phyloP scores from a whole-genome alignment of 306 rosid genomes.

The Luffa acutangula region DNA sequence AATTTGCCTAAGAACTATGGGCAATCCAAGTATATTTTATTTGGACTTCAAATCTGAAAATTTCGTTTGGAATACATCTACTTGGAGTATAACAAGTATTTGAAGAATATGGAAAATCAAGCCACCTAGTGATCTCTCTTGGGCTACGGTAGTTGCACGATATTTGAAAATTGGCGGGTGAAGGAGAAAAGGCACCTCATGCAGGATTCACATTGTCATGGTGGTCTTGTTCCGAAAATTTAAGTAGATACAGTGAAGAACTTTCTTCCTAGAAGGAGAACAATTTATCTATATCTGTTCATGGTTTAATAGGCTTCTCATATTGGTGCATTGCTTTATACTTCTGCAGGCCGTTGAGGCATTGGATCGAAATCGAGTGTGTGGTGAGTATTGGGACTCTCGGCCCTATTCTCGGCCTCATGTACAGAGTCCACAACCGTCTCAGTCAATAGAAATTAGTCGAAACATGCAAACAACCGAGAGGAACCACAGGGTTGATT shows the following conservation, averaged over 20 bases:
- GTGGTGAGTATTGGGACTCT: conserved; percentile 88
- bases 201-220: neutral
- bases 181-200: neutral
- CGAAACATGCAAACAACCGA: conserved; percentile 10
- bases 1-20: neutral
- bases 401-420: conserved; percentile 93
- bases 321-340: neutral
- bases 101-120: neutral
- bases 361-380: conserved; percentile 63
- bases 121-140: neutral
- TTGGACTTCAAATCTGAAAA: neutral
- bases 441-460: conserved; percentile 25
- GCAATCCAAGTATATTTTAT: neutral
- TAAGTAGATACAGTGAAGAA: neutral
- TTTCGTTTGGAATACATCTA: neutral
- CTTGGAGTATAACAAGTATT: neutral
- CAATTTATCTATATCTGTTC: neutral
- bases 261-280: neutral
- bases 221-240: neutral
- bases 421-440: conserved; percentile 58
- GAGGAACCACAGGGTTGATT: conserved; percentile 10
- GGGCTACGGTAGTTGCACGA: neutral
- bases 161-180: neutral
- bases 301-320: neutral
- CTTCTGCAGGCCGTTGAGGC: conserved; percentile 79